Base-by-base conservation (phyloP, 208 protist species). In the Leishmania amazonensis region DNA sequence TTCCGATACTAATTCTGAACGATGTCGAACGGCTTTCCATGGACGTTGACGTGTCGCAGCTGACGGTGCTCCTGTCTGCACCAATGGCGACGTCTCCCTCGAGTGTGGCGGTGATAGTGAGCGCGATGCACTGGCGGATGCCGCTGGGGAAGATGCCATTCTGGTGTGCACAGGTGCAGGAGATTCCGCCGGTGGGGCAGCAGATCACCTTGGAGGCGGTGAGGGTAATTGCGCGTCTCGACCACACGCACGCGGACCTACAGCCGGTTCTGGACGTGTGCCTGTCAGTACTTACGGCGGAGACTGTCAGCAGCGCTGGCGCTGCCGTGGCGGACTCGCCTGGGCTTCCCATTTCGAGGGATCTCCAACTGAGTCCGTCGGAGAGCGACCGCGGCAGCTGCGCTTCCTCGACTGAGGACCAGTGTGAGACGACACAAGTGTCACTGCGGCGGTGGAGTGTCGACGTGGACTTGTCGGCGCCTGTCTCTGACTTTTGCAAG, bases 71-170 rank as follows among this genome's bases (percentile, higher is more conserved):
- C 51, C 40, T 85, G 24, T 42, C 77, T 13, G 62, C 72, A 5
- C 77, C 70, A 4, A 38, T 65, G 19, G 28, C 49, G 13, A 35
- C 70, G 7, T 81, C 82, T 40, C 53, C 77, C 47, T 85, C 82
- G 7, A 76, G 35, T 40, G 49, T 79, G 21, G 42, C 58, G 13
- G 42, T 85, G 57, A 75, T 75, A 9, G 77, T 85, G 17, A 67
- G 24, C 4, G 72, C 42, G 70, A 57, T 85, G 82, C 76, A 67
- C 19, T 47, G 68, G 72, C 77, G 68, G 35, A 72, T 60, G 47
- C 76, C 82, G 21, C 58, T 85, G 45, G 82, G 78, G 49, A 85
- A 85, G 64, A 85, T 85, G 82, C 76, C 82, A 19, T 85, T 85
- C 60, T 85, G 82, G 82, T 60, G 77, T 40, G 77, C 71, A 35